These are phyloP conservation scores for Leccinum pellstonianum DNA, from an alignment of 768 basidiomycete genomes.

Conservation along the genomic window DNA sequence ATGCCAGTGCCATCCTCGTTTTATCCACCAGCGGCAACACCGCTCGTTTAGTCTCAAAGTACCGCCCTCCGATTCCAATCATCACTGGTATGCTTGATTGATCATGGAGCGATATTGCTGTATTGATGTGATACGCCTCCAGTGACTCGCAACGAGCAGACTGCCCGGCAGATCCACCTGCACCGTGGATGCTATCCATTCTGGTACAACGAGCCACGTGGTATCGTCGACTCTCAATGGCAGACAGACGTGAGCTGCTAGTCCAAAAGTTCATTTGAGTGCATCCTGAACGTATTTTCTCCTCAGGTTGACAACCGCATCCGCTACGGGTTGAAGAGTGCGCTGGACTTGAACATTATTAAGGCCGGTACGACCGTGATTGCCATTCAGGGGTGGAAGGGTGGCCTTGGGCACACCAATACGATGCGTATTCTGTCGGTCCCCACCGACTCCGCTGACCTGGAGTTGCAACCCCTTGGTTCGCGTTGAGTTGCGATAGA, in stretches of 20 bases:
- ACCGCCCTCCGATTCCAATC: conserved; percentile 90
- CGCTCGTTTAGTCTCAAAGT: conserved; percentile 94
- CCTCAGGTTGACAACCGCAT: conserved; percentile 83
- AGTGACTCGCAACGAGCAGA: conserved; percentile 97
- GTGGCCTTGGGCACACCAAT: conserved; percentile 94
- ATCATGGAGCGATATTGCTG: not conserved
- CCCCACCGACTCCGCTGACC: conserved; percentile 76
- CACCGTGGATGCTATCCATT: conserved; percentile 97
- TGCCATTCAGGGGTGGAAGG: conserved; percentile 99
- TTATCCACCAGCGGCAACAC: conserved; percentile 97
- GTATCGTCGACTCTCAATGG: conserved; percentile 87
- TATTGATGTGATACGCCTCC: conserved; percentile 9
- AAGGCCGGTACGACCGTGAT: conserved; percentile 85
- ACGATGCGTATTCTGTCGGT: conserved; percentile 82
- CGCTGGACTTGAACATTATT: conserved; percentile 81
- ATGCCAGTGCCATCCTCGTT: conserved; percentile 92
- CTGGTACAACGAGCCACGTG: conserved; percentile 94
- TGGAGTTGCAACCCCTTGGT: conserved; percentile 66
- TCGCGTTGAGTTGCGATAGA: conserved; percentile 20
- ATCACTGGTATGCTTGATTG: conserved; percentile 68
- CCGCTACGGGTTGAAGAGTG: conserved; percentile 83
- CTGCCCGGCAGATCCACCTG: conserved; percentile 93
- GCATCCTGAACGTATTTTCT: conserved; percentile 11
- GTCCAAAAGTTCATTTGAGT: not conserved
- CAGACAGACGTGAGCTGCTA: conserved; percentile 80